Percentiles rank a stretch among this genome's conserved stretches.
These are phyloP conservation scores for Coemansia sp. DNA, from an alignment of 371 early-diverging fungal genomes.

Conservation along the genomic window DNA sequence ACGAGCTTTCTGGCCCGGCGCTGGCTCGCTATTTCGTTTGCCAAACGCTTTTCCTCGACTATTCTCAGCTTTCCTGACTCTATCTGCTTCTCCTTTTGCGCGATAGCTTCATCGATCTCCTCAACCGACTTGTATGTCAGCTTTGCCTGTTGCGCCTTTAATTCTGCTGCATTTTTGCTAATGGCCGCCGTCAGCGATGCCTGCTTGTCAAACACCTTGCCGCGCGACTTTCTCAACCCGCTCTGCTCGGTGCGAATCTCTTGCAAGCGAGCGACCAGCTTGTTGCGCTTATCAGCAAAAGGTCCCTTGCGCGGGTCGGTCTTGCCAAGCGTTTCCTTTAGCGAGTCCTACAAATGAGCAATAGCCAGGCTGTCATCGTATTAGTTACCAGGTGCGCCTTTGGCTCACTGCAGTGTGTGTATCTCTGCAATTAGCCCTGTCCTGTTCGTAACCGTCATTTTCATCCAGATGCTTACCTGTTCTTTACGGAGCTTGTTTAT, in stretches of 20 bases:
- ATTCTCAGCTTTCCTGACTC: constrained; percentile 74
- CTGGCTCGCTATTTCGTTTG: constrained; percentile 77
- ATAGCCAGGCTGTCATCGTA: not conserved
- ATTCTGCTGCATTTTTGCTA: constrained; percentile 73
- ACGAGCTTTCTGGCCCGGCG: constrained; percentile 78
- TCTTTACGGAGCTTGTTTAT: constrained; percentile 49
- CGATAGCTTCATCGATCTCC: constrained; percentile 78
- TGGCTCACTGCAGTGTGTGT: not conserved
- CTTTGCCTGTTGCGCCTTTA: constrained; percentile 74
- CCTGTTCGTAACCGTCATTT: not conserved
- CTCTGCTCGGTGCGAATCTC: constrained; percentile 73
- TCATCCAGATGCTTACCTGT: constrained; percentile 40
- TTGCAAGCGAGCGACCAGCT: constrained; percentile 62
- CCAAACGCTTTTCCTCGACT: constrained; percentile 84
- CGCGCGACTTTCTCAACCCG: constrained; percentile 63
- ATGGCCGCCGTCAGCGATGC: constrained; percentile 67
- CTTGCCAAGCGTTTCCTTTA: constrained; percentile 55
- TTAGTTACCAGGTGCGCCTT: not conserved
- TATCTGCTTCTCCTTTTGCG: constrained; percentile 72
- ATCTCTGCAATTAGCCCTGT: not conserved
- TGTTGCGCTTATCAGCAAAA: constrained; percentile 56
- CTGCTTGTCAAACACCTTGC: constrained; percentile 70
- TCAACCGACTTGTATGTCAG: constrained; percentile 73
- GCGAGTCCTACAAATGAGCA: constrained; percentile 56
- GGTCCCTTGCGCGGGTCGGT: constrained; percentile 44